Percentiles rank a stretch among this genome's conserved stretches.
Evolutionary conservation across 768 basidiomycete species (phyloP).

Genomic region (Mycena capillaripes): DNA sequence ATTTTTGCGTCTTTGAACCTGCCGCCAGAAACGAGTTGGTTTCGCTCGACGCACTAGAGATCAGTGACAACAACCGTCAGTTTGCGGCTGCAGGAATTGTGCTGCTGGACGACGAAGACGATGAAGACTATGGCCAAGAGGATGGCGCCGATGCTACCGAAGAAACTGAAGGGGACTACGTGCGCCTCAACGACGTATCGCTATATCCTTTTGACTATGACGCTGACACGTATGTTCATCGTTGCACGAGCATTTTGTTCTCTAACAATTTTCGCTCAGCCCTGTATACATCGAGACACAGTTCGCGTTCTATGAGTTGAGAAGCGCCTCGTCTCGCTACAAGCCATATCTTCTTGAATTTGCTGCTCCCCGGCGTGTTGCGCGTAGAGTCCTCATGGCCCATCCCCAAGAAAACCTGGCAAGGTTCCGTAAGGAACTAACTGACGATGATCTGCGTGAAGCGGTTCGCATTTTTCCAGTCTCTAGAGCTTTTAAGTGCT

Average conservation of each 20-base stretch:
- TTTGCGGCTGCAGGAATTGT: slow-evolving; percentile 73
- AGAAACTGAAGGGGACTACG: slow-evolving; percentile 43
- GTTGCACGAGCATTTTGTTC: neutral
- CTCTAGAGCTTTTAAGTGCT: neutral
- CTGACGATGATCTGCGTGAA: slow-evolving; percentile 32
- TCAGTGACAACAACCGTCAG: slow-evolving; percentile 50
- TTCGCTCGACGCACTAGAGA: slow-evolving; percentile 61
- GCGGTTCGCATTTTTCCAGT: slow-evolving; percentile 7
- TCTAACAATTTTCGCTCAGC: slow-evolving; percentile 49
- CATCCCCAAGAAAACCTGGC: slow-evolving; percentile 46
- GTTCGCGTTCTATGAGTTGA: slow-evolving; percentile 74
- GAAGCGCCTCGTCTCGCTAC: slow-evolving; percentile 63
- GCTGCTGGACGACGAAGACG: slow-evolving; percentile 58
- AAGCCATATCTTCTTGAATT: slow-evolving; percentile 59
- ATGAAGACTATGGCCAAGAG: slow-evolving; percentile 76
- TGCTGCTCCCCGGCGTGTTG: slow-evolving; percentile 62
- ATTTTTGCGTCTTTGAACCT: slow-evolving; percentile 75
- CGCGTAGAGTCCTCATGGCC: slow-evolving; percentile 61
- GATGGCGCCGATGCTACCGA: slow-evolving; percentile 54
- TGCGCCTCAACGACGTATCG: slow-evolving; percentile 64
- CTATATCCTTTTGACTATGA: slow-evolving; percentile 67
- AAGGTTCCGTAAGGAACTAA: slow-evolving; percentile 49
- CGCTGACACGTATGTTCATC: slow-evolving; percentile 63
- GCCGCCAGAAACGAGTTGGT: slow-evolving; percentile 56
- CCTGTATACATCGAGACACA: slow-evolving; percentile 76